Base-by-base conservation (phyloP, 768 basidiomycete species). In the Cyathus striatus region DNA sequence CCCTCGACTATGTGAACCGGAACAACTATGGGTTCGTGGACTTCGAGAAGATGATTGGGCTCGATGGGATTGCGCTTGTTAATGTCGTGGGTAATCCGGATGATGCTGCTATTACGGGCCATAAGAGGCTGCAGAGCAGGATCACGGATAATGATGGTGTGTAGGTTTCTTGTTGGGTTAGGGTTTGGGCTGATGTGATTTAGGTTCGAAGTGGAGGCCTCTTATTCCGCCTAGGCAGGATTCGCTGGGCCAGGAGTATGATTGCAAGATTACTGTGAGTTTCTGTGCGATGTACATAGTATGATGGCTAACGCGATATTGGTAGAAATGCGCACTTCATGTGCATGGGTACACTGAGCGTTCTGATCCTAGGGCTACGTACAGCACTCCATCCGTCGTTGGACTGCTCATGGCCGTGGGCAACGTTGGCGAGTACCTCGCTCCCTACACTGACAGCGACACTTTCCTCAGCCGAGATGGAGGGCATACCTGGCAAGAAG, bases 401-500 rank as follows among this genome's bases (percentile, higher is more conserved):
- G 96, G 96, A 10, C 72, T 99, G 10, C 75, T 99, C 63, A 89
- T 99, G 78, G 96, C 87, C 1, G 93, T 97, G 35, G 96, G 96
- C 6, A 98, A 91, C 53, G 94, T 99, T 12, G 96, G 96, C 30
- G 86, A 91, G 49, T 57, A 66, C 1, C 78, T 99, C 2, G 81
- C 78, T 0, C 68, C 81, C 0, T 99, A 99, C 65, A 75, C 70
- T 3, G 87, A 97, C 23, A 83, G 84, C 47, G 95, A 98, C 60
- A 96, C 93, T 2, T 98, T 96, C 83, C 75, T 98, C 32, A 91
- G 90, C 43, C 90, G 96, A 3, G 91, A 99, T 53, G 96, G 82
- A 2, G 96, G 96, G 6, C 96, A 96, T 65, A 92, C 90, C 0
- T 99, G 96, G 96, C 82, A 96, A 59, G 96, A 99, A 65, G 86